Base-by-base conservation (phyloP, 208 protist genomes). In the Angomonas ambiguus region DNA sequence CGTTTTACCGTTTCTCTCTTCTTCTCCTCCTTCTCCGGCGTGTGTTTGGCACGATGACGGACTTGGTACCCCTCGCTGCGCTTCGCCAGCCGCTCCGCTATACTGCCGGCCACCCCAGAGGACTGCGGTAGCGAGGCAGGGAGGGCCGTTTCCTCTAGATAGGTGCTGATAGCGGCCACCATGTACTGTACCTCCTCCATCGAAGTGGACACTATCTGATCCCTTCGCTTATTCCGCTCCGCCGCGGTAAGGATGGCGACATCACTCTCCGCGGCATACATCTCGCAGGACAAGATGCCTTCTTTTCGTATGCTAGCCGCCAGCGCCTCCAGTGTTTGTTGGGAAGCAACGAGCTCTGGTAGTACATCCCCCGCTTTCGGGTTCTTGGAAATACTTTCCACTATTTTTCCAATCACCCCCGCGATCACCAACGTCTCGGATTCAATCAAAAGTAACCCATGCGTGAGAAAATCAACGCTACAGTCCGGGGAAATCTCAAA, bases 401-500 rank as follows among this genome's bases (percentile, higher is more conserved):
- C 51, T 13, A 94, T 76, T 2, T 77, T 65, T 35, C 87, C 76
- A 16, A 84, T 67, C 5, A 93, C 66, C 18, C 71, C 64, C 42
- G 90, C 70, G 33, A 93, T 78, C 5, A 79, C 85, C 28, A 80
- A 68, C 24, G 70, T 87, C 74, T 95, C 86, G 24, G 83, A 85
- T 70, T 95, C 89, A 2, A 93, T 65, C 16, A 95, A 75, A 24
- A 91, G 65, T 24, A 83, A 57, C 30, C 87, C 89, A 60, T 92
- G 62, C 32, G 72, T 62, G 22, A 91, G 59, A 62, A 93, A 95
- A 62, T 65, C 82, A 4, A 58, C 31, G 69, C 89, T 95, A 66
- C 86, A 93, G 71, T 93, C 83, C 3, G 67, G 48, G 4, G 86
- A 93, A 34, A 95, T 72, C 77, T 95, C 89, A 51, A 93, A 90